Conservation (phyloP, 305 asterid species). For the Rubia peregrina region DNA sequence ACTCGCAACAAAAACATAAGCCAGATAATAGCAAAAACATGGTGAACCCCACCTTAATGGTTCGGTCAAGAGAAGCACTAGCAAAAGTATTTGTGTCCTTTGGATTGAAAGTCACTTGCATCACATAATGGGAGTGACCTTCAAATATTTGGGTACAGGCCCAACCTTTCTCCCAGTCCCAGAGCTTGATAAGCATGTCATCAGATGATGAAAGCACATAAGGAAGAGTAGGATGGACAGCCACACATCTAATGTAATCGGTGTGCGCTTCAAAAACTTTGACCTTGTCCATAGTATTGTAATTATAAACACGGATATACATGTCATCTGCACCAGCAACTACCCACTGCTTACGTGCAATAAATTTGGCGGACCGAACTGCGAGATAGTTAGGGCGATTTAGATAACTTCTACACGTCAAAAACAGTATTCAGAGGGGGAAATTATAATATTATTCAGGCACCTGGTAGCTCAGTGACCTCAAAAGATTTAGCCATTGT, state of each 20-base stretch:
- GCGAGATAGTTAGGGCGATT: slow-evolving; percentile 28
- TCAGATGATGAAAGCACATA: slow-evolving; percentile 95
- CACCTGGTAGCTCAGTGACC: slow-evolving; percentile 96
- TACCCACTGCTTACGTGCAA: slow-evolving; percentile 95
- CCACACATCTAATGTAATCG: slow-evolving; percentile 97
- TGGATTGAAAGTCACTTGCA: slow-evolving; percentile 99
- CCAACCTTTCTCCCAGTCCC: slow-evolving; percentile 99
- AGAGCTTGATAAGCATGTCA: slow-evolving; percentile 98
- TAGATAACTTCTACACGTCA: slow-evolving; percentile 15
- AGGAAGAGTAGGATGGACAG: slow-evolving; percentile 95
- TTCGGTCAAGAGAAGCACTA: slow-evolving; percentile 98
- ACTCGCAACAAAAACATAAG: neutral
- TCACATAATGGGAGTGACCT: slow-evolving; percentile 98
- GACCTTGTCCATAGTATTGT: slow-evolving; percentile 96
- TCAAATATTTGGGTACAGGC: slow-evolving; percentile 92
- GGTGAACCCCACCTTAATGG: slow-evolving; percentile 65
- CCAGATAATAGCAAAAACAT: neutral
- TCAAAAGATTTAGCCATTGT: slow-evolving; percentile 90
- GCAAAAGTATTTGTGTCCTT: slow-evolving; percentile 98
- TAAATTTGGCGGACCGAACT: slow-evolving; percentile 96
- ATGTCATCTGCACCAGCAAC: slow-evolving; percentile 99
- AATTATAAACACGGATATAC: slow-evolving; percentile 89
- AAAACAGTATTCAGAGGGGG: slow-evolving; percentile 13
- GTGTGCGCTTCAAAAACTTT: slow-evolving; percentile 95
- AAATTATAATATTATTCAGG: slow-evolving; percentile 20